These are phyloP conservation scores for Aspergillus caelatus DNA, from an alignment of 2,329 filamentous ascomycete genomes.

Conservation along the genomic window DNA sequence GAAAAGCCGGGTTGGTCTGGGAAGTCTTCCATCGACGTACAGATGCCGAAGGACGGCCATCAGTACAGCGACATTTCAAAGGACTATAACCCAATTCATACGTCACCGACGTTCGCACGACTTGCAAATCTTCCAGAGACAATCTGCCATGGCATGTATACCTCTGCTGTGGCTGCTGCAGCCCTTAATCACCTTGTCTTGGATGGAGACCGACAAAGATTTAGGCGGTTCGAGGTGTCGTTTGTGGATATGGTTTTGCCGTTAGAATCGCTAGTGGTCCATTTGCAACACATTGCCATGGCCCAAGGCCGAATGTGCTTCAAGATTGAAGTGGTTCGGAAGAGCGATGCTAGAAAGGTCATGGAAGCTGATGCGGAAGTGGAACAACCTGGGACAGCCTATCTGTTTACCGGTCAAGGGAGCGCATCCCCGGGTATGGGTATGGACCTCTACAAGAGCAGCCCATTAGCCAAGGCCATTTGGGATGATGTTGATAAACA, in stretches of 20 bases:
- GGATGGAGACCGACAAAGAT: slow-evolving; percentile 85
- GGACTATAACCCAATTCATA: slow-evolving; percentile 97
- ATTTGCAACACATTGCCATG: slow-evolving; percentile 93
- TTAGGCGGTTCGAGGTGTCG: slow-evolving; percentile 90
- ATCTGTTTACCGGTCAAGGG: slow-evolving; percentile 95
- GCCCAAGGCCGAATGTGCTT: slow-evolving; percentile 95
- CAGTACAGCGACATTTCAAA: slow-evolving; percentile 93
- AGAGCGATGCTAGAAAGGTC: slow-evolving; percentile 90
- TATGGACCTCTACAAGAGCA: slow-evolving; percentile 94
- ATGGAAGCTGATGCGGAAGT: slow-evolving; percentile 91
- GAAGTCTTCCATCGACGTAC: slow-evolving; percentile 64
- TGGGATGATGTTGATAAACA: slow-evolving; percentile 97
- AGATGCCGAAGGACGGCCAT: slow-evolving; percentile 90
- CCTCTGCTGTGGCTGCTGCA: slow-evolving; percentile 88
- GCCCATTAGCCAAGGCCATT: slow-evolving; percentile 86
- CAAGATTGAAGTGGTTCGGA: slow-evolving; percentile 90
- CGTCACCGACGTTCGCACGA: slow-evolving; percentile 90
- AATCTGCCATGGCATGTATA: slow-evolving; percentile 98
- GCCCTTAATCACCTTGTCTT: slow-evolving; percentile 93
- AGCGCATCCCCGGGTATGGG: slow-evolving; percentile 99
- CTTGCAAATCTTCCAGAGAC: slow-evolving; percentile 92
- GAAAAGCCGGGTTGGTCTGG: slow-evolving; percentile 14
- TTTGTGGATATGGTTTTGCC: slow-evolving; percentile 95
- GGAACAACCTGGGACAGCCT: slow-evolving; percentile 90
- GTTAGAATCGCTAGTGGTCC: slow-evolving; percentile 88